These are phyloP conservation scores for Mycena pura DNA, from an alignment of 768 basidiomycete genomes.

Conservation along the genomic window DNA sequence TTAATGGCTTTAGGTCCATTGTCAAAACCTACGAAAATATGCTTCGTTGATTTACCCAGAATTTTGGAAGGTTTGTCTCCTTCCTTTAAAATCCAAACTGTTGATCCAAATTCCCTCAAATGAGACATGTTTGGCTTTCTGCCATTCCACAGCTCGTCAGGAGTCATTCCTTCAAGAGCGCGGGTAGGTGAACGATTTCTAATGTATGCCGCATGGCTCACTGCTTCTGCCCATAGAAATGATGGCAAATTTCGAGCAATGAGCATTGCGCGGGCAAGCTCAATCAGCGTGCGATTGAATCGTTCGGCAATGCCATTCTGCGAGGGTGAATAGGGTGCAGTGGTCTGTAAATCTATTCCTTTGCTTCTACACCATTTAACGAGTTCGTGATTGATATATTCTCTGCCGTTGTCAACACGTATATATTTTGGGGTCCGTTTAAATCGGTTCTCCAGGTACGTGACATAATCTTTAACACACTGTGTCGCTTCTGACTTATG, in stretches of 20 bases:
- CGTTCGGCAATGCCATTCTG: slow-evolving; percentile 11
- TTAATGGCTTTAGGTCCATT: background rate
- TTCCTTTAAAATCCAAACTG: too few relatives aligned
- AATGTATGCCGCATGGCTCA: slow-evolving; percentile 5
- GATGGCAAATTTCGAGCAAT: slow-evolving; percentile 11
- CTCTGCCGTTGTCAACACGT: slow-evolving; percentile 5
- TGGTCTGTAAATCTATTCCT: slow-evolving; percentile 4
- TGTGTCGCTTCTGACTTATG: slow-evolving; percentile 8
- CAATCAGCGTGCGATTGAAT: slow-evolving; percentile 7
- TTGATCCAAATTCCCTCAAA: slow-evolving; percentile 12
- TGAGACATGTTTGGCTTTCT: background rate
- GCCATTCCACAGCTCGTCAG: background rate
- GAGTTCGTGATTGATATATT: slow-evolving; percentile 6
- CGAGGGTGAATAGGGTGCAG: slow-evolving; percentile 10
- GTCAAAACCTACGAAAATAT: too few relatives aligned
- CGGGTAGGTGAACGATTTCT: slow-evolving; percentile 6
- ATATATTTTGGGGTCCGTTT: background rate
- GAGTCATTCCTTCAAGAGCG: slow-evolving; percentile 3
- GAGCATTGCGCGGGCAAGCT: slow-evolving; percentile 9
- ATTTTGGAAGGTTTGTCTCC: too few relatives aligned
- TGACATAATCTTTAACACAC: slow-evolving; percentile 6
- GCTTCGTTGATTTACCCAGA: too few relatives aligned
- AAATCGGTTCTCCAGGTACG: background rate
- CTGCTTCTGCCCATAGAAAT: slow-evolving; percentile 11
- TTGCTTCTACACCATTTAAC: slow-evolving; percentile 7